Base-by-base conservation (phyloP, 2,329 filamentous ascomycete genomes). In the Aspergillus ochraceus region DNA sequence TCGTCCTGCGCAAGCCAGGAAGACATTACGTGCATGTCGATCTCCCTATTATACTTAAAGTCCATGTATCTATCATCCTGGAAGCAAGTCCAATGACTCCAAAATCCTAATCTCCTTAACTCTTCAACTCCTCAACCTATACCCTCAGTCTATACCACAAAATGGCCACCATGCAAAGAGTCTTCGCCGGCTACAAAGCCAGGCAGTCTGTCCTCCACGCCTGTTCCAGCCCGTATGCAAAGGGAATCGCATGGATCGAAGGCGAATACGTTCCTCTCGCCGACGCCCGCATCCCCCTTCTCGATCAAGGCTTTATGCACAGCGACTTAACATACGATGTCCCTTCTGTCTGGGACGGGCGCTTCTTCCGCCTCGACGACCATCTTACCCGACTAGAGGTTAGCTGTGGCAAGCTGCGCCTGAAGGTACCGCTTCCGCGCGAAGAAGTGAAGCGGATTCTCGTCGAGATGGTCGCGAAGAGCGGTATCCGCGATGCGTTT, bases 281-380 rank as follows among this genome's bases (percentile, higher is more conserved):
- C 19, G 68, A 82, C 49, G 82, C 82, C 0, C 75, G 75, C n/a
- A 81, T 84, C n/a, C 82, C 82, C 1, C 67, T 84, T 0, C 64
- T 81, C 0, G 82, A 84, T 61, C 77, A 84, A 68, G 82, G 82
- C n/a, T 84, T 84, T 66, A 67, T 83, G 64, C 81, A 80, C 66
- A 78, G 80, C 67, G 81, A 84, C 50, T 65, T 83, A 1, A 84
- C 82, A 1, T 84, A 84, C 66, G 81, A 84, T 54, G 82, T 84
- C 0, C 80, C 81, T 0, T 68, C 80, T 0, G 79, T 83, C 26
- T 84, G 82, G 82, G 79, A 83, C 50, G 80, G 81, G 0, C 79
- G 78, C 2, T 81, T 81, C 66, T 83, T 84, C 70, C 81, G 81
- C 0, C 77, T 84, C 0, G 78, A 83, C 46, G 80, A 83, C 57